Evolutionary conservation across 257 asterid genomes (phyloP).

Genomic region (Mentha longifolia): DNA sequence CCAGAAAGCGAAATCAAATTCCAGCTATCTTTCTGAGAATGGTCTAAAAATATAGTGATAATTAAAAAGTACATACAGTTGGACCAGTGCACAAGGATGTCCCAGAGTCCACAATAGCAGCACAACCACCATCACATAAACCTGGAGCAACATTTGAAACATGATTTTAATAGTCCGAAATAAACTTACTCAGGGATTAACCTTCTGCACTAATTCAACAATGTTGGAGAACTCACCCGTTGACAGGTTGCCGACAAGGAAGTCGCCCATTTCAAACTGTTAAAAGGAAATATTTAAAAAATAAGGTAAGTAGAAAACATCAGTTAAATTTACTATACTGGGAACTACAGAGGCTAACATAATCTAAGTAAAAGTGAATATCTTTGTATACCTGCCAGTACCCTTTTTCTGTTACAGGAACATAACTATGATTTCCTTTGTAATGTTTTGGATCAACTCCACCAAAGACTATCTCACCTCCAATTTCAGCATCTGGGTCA

Average conservation of each 20-base stretch:
- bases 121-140: constrained; percentile 80
- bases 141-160: constrained; percentile 47
- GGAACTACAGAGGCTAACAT: constrained; percentile 12
- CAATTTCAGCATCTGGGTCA: constrained; percentile 64
- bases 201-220: constrained; percentile 13
- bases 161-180: not conserved
- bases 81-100: constrained; percentile 95
- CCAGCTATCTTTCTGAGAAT: constrained; percentile 1
- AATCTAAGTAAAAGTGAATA: not conserved
- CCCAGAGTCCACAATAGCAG: constrained; percentile 97
- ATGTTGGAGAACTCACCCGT: constrained; percentile 59
- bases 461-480: constrained; percentile 90
- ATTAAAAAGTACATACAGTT: constrained; percentile 55
- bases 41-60: constrained; percentile 16
- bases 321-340: not conserved
- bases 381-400: constrained; percentile 81
- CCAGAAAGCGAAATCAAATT: not conserved
- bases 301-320: constrained; percentile 12
- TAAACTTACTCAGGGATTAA: not conserved
- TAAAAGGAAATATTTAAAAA: constrained; percentile 7
- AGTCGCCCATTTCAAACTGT: constrained; percentile 81
- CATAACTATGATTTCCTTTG: constrained; percentile 74
- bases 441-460: constrained; percentile 80
- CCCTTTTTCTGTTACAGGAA: constrained; percentile 78
- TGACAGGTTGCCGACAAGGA: constrained; percentile 72